Base-by-base conservation (phyloP, 2,329 filamentous ascomycete genomes). In the Diaporthe citriasiana region DNA sequence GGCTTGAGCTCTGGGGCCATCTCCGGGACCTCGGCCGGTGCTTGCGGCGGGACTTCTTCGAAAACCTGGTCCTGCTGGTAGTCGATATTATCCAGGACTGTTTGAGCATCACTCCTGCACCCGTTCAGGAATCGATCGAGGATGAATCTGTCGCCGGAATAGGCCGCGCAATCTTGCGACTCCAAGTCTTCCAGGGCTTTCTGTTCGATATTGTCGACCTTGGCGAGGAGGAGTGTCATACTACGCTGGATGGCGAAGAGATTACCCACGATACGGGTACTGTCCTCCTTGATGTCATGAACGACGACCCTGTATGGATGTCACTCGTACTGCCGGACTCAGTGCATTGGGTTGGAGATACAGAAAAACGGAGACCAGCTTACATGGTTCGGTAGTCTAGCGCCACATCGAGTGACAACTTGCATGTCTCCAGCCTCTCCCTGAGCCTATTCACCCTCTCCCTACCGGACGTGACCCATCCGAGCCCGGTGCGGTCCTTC, bases 241-340 rank as follows among this genome's bases (percentile, higher is more conserved):
- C 51, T 60, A 5, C 51, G 53, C 10, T 45, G 71, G 42, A 56
- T 69, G 25, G 71, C 40, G 8, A n/a, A 25, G 15, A 42, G 6
- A 6, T 56, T 51, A 1, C 66, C 25, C 5, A 45, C 51, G 17
- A 70, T 56, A 4, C 5, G 66, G 25, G 50, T 70, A 12, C 40
- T 69, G 22, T 69, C 71, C 19, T 35, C n/a, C 13, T 73, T 73
- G 33, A 73, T 73, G 19, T 60, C 71, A 22, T 47, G 45, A 0
- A 53, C 40, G 19, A 56, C 40, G 33, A 69, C 33, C 55, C 71
- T 69, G 13, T 12, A 40, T 3, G 22, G 15, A 4, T 5, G 30
- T 30, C 1, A 35, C 57, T 57, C 27, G 8, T 22, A 42, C 3
- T 19, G 13, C 42, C 35, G n/a, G 3, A 51, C 13, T 33, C 0